phyloP scores from a whole-genome alignment of 2,329 filamentous ascomycete species.

The Talaromyces sp. region DNA sequence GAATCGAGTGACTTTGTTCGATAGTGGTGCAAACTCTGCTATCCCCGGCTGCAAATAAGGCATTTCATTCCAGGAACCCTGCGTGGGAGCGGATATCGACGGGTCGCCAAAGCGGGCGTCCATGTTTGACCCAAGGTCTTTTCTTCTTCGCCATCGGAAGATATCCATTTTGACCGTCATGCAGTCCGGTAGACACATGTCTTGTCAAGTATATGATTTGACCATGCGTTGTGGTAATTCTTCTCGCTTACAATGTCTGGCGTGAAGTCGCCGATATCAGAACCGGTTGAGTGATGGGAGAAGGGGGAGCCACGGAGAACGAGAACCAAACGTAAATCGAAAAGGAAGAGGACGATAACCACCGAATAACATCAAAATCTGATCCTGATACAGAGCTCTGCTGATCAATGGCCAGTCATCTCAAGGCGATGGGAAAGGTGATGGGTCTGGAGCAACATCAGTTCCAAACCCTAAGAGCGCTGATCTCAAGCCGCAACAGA shows the following conservation, averaged over 20 bases:
- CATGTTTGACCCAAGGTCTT: slow-evolving; percentile 34
- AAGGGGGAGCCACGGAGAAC: neutral
- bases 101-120: slow-evolving; percentile 41
- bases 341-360: slow-evolving; percentile 4
- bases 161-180: slow-evolving; percentile 23
- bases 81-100: slow-evolving; percentile 38
- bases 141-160: slow-evolving; percentile 32
- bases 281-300: neutral
- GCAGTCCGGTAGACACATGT: slow-evolving; percentile 17
- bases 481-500: neutral
- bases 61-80: slow-evolving; percentile 41
- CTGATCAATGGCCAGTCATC: slow-evolving; percentile 2
- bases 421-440: neutral
- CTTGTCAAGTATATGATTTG: neutral
- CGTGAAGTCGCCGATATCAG: neutral
- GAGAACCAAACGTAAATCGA: neutral
- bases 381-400: neutral
- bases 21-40: slow-evolving; percentile 3
- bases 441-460: neutral
- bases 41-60: slow-evolving; percentile 21
- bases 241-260: neutral
- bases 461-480: slow-evolving; percentile 1
- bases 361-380: slow-evolving; percentile 6
- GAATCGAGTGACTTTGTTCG: slow-evolving; percentile 19
- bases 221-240: neutral